These are phyloP conservation scores for Ceriops tagal DNA, from an alignment of 345 rosid genomes.

Conservation along the genomic window DNA sequence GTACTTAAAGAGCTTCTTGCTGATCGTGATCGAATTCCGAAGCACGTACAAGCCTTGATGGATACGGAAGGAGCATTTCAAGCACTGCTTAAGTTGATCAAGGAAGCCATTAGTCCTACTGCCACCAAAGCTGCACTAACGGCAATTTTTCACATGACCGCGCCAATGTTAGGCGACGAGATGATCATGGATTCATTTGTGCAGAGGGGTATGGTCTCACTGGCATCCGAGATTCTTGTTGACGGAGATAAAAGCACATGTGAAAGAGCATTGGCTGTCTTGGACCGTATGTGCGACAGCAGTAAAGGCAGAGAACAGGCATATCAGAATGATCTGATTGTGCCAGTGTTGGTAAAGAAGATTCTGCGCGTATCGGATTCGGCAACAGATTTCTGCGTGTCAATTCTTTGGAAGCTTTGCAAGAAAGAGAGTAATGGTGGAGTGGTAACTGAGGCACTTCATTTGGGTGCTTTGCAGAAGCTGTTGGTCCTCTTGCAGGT, in stretches of 20 bases:
- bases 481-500: constrained; percentile 33
- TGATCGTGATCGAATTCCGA: neutral
- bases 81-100: constrained; percentile 24
- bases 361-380: constrained; percentile 25
- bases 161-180: neutral
- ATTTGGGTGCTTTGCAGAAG: constrained; percentile 31
- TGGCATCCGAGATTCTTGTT: constrained; percentile 27
- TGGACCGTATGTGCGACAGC: constrained; percentile 26
- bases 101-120: constrained; percentile 27
- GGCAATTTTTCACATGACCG: constrained; percentile 24
- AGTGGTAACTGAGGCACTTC: constrained; percentile 26
- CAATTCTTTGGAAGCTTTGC: constrained; percentile 36
- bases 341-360: constrained; percentile 35
- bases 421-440: constrained; percentile 17
- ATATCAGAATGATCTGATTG: constrained; percentile 19
- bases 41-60: neutral
- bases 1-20: constrained; percentile 28
- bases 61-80: constrained; percentile 21
- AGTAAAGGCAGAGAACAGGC: constrained; percentile 29
- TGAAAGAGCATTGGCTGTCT: constrained; percentile 37
- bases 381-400: constrained; percentile 24
- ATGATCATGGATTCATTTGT: constrained; percentile 14
- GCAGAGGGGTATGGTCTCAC: constrained; percentile 23
- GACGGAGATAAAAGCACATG: constrained; percentile 30
- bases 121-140: constrained; percentile 32